phyloP scores from a whole-genome alignment of 495 filamentous ascomycete species.

The Rhizodiscina lignyota region DNA sequence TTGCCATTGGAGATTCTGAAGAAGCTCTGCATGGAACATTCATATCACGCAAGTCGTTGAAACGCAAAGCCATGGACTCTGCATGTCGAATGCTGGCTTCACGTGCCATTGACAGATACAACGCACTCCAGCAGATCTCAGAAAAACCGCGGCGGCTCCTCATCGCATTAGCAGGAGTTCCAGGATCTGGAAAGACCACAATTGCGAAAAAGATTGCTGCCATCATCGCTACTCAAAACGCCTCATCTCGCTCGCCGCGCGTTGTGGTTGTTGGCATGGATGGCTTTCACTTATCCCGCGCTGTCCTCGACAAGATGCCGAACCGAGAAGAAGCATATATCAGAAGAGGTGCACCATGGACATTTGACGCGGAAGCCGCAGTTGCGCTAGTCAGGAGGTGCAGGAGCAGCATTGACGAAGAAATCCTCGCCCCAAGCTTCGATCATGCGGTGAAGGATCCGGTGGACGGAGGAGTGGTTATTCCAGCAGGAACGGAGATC shows the following conservation, averaged over 20 bases:
- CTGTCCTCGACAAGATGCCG: slow-evolving; percentile 68
- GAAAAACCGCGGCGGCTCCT: background rate
- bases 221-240: slow-evolving; percentile 19
- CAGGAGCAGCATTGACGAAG: slow-evolving; percentile 35
- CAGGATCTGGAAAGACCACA: slow-evolving; percentile 59
- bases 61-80: too few species aligned
- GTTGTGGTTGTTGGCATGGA: slow-evolving; percentile 65
- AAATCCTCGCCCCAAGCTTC: slow-evolving; percentile 69
- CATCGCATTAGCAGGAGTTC: background rate
- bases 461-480: slow-evolving; percentile 56
- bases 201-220: slow-evolving; percentile 49
- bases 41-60: too few species aligned
- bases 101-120: too few species aligned
- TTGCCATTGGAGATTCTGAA: too few species aligned
- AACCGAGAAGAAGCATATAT: slow-evolving; percentile 60
- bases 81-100: too few species aligned
- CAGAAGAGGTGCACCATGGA: slow-evolving; percentile 80
- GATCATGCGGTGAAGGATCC: slow-evolving; percentile 89
- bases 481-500: slow-evolving; percentile 43
- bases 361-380: slow-evolving; percentile 67
- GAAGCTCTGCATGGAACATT: too few species aligned
- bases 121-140: too few species aligned
- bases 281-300: slow-evolving; percentile 79
- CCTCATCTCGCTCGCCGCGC: too few species aligned
- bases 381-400: slow-evolving; percentile 46